Percentiles rank a stretch among this genome's conserved stretches.
Evolutionary conservation across 257 asterid genomes (phyloP).

Genomic region (Nicotiana attenuata): DNA sequence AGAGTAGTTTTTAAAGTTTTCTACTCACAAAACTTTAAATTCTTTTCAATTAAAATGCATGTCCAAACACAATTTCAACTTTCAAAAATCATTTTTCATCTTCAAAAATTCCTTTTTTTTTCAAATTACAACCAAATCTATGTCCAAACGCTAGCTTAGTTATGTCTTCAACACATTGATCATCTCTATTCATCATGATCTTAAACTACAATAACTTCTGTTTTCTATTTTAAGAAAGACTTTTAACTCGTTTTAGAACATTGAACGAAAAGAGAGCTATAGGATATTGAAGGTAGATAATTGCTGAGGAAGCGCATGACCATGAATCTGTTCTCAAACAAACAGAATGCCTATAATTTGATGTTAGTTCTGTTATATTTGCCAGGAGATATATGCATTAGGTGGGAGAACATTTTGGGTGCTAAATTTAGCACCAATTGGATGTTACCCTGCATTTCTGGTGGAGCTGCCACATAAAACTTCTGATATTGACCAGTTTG

Average conservation of each 20-base stretch:
- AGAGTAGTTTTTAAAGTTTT: too few relatives aligned
- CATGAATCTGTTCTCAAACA: neutral
- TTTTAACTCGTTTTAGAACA: neutral
- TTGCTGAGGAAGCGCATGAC: neutral
- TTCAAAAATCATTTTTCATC: too few relatives aligned
- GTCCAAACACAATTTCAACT: too few relatives aligned
- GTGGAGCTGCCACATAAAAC: conserved; percentile 46
- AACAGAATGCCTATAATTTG: neutral
- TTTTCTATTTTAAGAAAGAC: neutral
- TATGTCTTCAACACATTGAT: neutral
- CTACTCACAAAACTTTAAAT: too few relatives aligned
- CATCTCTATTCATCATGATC: neutral
- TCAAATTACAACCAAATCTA: too few relatives aligned
- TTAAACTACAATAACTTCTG: neutral
- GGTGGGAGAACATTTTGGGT: conserved; percentile 65
- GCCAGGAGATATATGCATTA: conserved; percentile 40
- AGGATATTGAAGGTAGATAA: neutral
- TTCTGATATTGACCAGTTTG: conserved; percentile 48
- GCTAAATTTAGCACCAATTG: conserved; percentile 59
- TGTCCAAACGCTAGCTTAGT: neutral
- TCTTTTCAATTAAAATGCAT: too few relatives aligned
- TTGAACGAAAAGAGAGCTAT: neutral
- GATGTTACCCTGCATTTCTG: conserved; percentile 52
- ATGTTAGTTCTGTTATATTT: neutral
- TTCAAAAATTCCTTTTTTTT: too few relatives aligned